A percentile compares a stretch with the other conserved stretches of the same genome.
Evolutionary conservation across 2,329 filamentous ascomycete genomes (phyloP).

Genomic region (Diplodia seriata): DNA sequence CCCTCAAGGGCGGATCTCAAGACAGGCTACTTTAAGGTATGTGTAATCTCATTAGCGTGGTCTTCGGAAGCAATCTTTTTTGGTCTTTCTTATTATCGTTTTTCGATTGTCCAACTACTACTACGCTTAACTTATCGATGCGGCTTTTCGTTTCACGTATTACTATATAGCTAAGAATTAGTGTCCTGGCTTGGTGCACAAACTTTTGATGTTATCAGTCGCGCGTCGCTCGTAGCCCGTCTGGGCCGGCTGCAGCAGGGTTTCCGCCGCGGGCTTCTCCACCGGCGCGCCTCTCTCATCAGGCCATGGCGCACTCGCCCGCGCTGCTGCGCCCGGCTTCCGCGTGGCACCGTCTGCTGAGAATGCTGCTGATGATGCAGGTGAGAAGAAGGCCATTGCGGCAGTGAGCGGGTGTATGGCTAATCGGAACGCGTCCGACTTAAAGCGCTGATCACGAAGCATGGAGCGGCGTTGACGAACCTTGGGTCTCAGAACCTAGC

Average conservation of each 20-base stretch:
- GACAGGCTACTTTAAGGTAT: neutral
- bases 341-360: neutral
- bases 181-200: too few relatives aligned
- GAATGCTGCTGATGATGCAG: neutral
- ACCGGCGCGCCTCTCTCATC: too few relatives aligned
- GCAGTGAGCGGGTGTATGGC: conserved; percentile 2
- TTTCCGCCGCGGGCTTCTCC: too few relatives aligned
- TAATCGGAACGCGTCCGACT: too few relatives aligned
- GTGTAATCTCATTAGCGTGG: neutral
- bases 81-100: neutral
- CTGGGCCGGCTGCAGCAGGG: too few relatives aligned
- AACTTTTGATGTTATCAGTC: too few relatives aligned
- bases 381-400: neutral
- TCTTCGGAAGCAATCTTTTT: neutral
- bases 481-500: too few relatives aligned
- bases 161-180: neutral
- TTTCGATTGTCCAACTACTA: neutral
- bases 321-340: conserved; percentile 7
- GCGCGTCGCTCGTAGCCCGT: too few relatives aligned
- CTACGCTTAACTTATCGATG: neutral
- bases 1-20: neutral
- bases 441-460: too few relatives aligned
- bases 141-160: too few relatives aligned
- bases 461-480: too few relatives aligned
- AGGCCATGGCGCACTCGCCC: too few relatives aligned